Evolutionary conservation across 2,329 filamentous ascomycete genomes (phyloP).

Genomic region (Aspergillus piperis): DNA sequence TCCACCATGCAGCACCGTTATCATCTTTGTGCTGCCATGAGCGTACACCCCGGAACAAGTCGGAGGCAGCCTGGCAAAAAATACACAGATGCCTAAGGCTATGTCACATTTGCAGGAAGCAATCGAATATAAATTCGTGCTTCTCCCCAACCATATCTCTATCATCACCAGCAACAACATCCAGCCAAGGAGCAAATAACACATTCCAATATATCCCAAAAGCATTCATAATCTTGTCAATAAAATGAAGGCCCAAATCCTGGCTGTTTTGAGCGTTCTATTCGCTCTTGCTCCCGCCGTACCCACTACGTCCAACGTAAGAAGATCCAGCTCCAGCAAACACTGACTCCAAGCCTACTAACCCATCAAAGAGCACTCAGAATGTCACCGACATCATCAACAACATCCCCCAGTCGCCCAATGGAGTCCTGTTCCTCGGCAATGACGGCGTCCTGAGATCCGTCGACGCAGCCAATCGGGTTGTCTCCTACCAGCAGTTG

Average conservation of each 20-base stretch:
- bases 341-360: background rate
- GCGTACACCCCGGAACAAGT: background rate
- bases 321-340: background rate
- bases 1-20: background rate
- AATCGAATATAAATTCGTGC: background rate
- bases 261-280: background rate
- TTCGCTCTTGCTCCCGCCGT: background rate
- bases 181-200: background rate
- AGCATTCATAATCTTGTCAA: background rate
- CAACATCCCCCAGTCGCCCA: background rate
- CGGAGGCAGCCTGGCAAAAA: background rate
- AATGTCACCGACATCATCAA: background rate
- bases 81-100: background rate
- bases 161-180: background rate
- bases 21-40: background rate
- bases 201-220: too few species aligned
- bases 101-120: background rate
- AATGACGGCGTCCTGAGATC: background rate
- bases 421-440: background rate
- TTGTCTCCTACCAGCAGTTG: background rate
- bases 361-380: background rate
- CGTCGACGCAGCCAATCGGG: background rate
- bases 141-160: background rate
- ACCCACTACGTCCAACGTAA: background rate
- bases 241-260: background rate